Evolutionary conservation across 441 rosid species (phyloP).

Genomic region (Geranium incanum): DNA sequence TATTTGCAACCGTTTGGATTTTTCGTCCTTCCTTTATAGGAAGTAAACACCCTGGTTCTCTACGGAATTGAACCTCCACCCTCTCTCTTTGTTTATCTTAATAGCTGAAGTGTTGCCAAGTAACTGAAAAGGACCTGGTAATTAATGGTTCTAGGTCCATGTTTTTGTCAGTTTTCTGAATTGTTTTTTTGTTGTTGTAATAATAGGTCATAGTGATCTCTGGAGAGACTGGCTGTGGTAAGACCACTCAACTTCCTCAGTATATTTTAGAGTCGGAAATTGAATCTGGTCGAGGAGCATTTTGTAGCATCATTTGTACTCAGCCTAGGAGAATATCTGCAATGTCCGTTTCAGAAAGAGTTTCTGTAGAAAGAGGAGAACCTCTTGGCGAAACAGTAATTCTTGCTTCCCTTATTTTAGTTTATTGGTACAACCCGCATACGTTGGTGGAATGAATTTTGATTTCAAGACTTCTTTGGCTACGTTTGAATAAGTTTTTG

Average conservation of each 20-base stretch:
- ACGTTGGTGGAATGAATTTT: slow-evolving; percentile 9
- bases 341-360: slow-evolving; percentile 96
- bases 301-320: slow-evolving; percentile 89
- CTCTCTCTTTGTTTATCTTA: neutral
- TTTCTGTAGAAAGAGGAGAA: slow-evolving; percentile 92
- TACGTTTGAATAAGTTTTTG: neutral
- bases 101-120: neutral
- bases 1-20: neutral
- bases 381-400: slow-evolving; percentile 95
- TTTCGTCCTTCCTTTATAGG: neutral
- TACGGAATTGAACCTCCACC: neutral
- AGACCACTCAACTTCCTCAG: slow-evolving; percentile 98
- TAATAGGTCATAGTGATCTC: slow-evolving; percentile 84
- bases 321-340: slow-evolving; percentile 99
- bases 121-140: neutral
- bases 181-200: slow-evolving; percentile 12
- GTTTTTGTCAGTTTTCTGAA: slow-evolving; percentile 7
- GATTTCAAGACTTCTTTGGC: slow-evolving; percentile 27
- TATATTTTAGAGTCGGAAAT: slow-evolving; percentile 90
- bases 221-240: slow-evolving; percentile 99
- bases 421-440: slow-evolving; percentile 6
- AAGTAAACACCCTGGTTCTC: slow-evolving; percentile 3
- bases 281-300: slow-evolving; percentile 97
- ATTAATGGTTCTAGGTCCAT: neutral
- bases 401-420: slow-evolving; percentile 22